A percentile compares a stretch with the other conserved stretches of the same genome.
Evolutionary conservation across 1,139 yeast genomes (phyloP).

Genomic region (Magnusiomyces ingens): DNA sequence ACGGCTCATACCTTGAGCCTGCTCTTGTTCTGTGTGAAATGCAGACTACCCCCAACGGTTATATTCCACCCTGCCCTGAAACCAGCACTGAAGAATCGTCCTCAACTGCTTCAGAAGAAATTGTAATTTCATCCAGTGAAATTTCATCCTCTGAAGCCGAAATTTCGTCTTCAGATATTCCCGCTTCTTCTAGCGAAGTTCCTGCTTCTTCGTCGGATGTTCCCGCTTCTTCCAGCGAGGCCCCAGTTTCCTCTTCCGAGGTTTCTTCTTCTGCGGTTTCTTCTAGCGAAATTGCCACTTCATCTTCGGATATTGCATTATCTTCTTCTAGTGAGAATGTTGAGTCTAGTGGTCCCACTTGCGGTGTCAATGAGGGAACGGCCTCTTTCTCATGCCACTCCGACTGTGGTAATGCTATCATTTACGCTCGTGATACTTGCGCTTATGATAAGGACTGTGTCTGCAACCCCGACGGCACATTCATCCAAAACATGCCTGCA

Average conservation of each 20-base stretch:
- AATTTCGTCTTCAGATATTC: no score
- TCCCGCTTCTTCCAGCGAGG: conserved; percentile 1
- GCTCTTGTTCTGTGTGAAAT: conserved; percentile 6
- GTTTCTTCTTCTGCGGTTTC: conserved; percentile 3
- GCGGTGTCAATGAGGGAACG: no score
- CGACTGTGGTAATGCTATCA: background rate
- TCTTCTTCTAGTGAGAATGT: no score
- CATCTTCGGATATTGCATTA: no score
- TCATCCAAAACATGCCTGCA: background rate
- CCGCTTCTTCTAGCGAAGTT: background rate
- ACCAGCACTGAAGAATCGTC: conserved; percentile 3
- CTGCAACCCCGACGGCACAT: background rate
- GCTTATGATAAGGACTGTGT: background rate
- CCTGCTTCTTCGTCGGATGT: background rate
- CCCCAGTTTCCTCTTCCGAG: conserved; percentile 1
- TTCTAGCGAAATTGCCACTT: no score
- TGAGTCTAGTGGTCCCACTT: no score
- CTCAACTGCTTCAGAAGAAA: background rate
- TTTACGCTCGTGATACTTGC: background rate
- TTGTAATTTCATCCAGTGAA: no score
- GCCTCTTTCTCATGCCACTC: conserved; percentile 3
- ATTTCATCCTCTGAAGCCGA: no score
- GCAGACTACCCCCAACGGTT: background rate
- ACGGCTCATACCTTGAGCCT: conserved; percentile 4
- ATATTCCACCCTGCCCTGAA: background rate